Evolutionary conservation across 257 asterid species (phyloP), one percentile per base, ranked within the genome.

Genomic region (Solanum chiquidenum): DNA sequence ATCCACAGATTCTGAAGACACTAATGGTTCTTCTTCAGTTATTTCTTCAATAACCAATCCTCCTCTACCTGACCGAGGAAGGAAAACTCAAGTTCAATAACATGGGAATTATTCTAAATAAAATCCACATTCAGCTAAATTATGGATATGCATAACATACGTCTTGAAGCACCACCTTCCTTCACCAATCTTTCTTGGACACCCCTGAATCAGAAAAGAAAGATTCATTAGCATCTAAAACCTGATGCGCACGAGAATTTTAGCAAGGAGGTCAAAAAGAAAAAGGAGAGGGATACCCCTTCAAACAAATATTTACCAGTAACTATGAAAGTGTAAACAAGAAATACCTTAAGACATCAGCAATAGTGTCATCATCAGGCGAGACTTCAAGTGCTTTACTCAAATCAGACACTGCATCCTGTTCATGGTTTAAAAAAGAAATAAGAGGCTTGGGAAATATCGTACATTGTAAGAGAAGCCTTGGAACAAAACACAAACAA

Each of bases 341-440:
- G 76, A 89, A 89, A 68, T 94, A 96, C 99, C 99, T 93, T 89
- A 97, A 94, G 86, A 93, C 95, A 73, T 92, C 95, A 86, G 93
- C 96, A 89, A 97, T 94, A 89, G 98, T 97, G 92, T 97, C 99
- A 94, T 97, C 98, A 60, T 86, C 98, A 25, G 96, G 97, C 72
- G 98, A 97, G 90, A 91, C 94, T 91, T 94, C 96, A 90, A 76
- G 96, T 42, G 99, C 98, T 91, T 91, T 96, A 33, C 92, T 89
- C 91, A 97, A 94, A 93, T 97, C 99, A 52, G 94, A 93, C 83
- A 96, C 97, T 9, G 99, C 99, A 89, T 93, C 94, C 98, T 97
- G 94, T 83, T 82, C 58, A 89, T 29, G 77, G 83, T 82, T 74
- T 69, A 38, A 52, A 84, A 62, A n/a, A 12, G 76, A 34, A 87